These are phyloP conservation scores for Leptographium lundbergii DNA, from an alignment of 2,329 filamentous ascomycete genomes.

Conservation along the genomic window DNA sequence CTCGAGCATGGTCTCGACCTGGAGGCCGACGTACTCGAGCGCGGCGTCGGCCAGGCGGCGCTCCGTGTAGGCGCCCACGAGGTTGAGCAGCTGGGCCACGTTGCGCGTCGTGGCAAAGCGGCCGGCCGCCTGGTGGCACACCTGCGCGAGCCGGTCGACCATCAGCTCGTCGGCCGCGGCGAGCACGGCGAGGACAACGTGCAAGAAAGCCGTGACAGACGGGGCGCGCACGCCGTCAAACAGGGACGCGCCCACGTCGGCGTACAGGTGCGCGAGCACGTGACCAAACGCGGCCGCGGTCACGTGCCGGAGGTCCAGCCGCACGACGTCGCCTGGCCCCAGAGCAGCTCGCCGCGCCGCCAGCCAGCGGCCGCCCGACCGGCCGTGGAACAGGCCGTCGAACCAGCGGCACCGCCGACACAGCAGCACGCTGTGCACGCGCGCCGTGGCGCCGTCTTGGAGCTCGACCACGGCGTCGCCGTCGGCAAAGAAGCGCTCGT, in stretches of 20 bases:
- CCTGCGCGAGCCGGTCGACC: constrained; percentile 79
- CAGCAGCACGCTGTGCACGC: constrained; percentile 65
- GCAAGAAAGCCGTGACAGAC: constrained; percentile 71
- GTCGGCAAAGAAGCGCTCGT: constrained; percentile 61
- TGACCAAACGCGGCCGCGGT: constrained; percentile 60
- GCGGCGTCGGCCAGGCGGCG: constrained; percentile 78
- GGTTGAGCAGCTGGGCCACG: constrained; percentile 72
- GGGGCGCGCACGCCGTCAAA: constrained; percentile 64
- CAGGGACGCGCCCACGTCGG: constrained; percentile 65
- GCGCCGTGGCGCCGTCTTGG: constrained; percentile 55
- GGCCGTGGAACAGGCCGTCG: constrained; percentile 76
- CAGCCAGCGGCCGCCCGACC: constrained; percentile 76
- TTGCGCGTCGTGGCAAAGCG: constrained; percentile 78
- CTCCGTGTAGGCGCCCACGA: constrained; percentile 71
- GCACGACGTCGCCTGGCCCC: constrained; percentile 31
- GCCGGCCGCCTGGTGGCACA: constrained; percentile 76
- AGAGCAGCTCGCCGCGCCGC: constrained; percentile 48
- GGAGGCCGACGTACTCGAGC: constrained; percentile 82
- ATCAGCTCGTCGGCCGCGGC: constrained; percentile 86
- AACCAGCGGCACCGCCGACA: constrained; percentile 89
- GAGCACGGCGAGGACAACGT: constrained; percentile 85
- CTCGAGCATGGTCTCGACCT: constrained; percentile 83
- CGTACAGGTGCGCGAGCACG: constrained; percentile 71
- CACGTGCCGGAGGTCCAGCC: constrained; percentile 75
- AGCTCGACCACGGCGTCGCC: constrained; percentile 72